Conservation (phyloP, 495 filamentous ascomycete species). For the Aspergillus funiculosus region DNA sequence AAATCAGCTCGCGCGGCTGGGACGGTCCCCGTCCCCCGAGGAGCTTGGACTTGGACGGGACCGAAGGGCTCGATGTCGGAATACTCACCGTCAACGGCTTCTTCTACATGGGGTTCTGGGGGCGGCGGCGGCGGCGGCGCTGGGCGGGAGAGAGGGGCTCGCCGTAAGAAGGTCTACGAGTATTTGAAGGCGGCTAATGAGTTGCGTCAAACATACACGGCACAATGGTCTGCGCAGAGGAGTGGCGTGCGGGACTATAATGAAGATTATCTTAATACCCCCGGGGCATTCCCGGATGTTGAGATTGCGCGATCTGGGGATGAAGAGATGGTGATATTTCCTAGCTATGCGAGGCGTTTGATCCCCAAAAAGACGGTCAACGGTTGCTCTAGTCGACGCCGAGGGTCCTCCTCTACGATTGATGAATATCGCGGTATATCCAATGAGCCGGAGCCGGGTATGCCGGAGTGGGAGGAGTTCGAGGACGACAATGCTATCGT, state of each 20-base stretch:
- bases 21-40: conserved; percentile 11
- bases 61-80: conserved; percentile 35
- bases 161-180: conserved; percentile 75
- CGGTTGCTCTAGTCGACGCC: conserved; percentile 13
- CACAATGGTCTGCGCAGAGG: conserved; percentile 48
- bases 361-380: conserved; percentile 24
- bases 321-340: conserved; percentile 92
- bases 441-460: conserved; percentile 29
- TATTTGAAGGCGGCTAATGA: conserved; percentile 88
- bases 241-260: conserved; percentile 40
- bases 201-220: conserved; percentile 74
- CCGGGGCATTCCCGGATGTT: conserved; percentile 74
- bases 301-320: conserved; percentile 69
- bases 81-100: conserved; percentile 26
- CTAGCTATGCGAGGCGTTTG: conserved; percentile 77
- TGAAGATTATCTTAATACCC: conserved; percentile 57
- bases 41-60: conserved; percentile 4
- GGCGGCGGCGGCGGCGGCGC: conserved; percentile 23
- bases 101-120: conserved; percentile 26
- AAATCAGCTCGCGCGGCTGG: conserved; percentile 10
- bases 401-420: conserved; percentile 32
- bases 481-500: conserved; percentile 78
- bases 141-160: conserved; percentile 54
- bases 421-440: conserved; percentile 35
- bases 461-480: conserved; percentile 58